These are phyloP conservation scores for Bodo saltans DNA, from an alignment of 78 protist species.

Conservation along the genomic window DNA sequence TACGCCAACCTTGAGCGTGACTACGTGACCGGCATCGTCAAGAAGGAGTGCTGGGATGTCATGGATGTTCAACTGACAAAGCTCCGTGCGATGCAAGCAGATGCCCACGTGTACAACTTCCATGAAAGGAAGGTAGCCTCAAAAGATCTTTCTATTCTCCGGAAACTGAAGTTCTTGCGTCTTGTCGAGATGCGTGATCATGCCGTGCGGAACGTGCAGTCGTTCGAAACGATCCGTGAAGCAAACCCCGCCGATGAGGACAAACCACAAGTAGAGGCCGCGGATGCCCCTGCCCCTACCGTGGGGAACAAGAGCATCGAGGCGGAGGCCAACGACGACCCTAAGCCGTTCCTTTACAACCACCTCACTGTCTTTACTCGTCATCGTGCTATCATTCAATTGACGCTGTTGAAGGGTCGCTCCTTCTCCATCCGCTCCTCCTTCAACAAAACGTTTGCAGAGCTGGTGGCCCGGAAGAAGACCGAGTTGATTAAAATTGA, in stretches of 20 bases:
- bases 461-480: conserved; percentile 9
- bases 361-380: background rate
- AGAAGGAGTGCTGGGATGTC: conserved; percentile 22
- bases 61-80: background rate
- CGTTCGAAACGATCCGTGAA: background rate
- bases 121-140: background rate
- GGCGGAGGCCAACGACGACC: background rate
- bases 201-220: background rate
- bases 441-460: conserved; percentile 3
- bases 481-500: background rate
- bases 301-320: background rate
- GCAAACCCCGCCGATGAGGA: background rate
- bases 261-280: background rate
- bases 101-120: conserved; percentile 20
- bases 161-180: conserved; percentile 20
- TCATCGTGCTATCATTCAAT: background rate
- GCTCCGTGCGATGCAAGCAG: background rate
- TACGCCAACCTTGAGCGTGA: conserved; percentile 6
- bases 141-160: background rate
- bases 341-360: background rate
- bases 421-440: background rate
- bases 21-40: background rate
- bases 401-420: background rate
- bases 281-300: background rate
- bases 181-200: background rate